phyloP scores from a whole-genome alignment of 768 basidiomycete genomes.

The Lactarius akahatsu region DNA sequence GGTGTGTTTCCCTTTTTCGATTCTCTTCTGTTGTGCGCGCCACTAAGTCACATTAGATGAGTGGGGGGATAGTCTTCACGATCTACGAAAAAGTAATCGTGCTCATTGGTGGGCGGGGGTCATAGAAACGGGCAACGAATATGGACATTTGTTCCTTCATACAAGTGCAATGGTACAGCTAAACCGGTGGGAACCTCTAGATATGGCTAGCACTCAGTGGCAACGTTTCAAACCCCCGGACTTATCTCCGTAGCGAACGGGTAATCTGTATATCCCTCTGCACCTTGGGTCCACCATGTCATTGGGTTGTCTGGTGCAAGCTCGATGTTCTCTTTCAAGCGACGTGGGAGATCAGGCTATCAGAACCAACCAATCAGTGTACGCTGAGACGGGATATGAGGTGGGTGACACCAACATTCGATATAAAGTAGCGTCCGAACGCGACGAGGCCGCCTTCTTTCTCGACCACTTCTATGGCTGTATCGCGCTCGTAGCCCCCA shows the following conservation, averaged over 20 bases:
- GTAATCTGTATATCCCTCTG: constrained; percentile 30
- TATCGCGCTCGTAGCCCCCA: constrained; percentile 31
- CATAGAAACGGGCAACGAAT: constrained; percentile 10
- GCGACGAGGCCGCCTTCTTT: constrained; percentile 22
- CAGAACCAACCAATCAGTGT: neutral
- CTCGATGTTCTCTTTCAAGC: constrained; percentile 9
- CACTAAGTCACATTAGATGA: constrained; percentile 54
- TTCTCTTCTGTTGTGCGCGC: neutral
- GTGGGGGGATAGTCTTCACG: constrained; percentile 91
- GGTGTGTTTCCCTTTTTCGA: constrained; percentile 45
- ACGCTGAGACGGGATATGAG: neutral
- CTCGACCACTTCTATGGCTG: constrained; percentile 26
- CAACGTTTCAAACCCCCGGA: neutral
- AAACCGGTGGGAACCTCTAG: neutral
- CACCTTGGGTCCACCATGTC: constrained; percentile 3
- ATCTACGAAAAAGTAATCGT: constrained; percentile 83
- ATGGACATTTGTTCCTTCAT: neutral
- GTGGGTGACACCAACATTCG: constrained; percentile 15
- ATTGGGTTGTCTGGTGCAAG: neutral
- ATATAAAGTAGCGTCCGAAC: constrained; percentile 22
- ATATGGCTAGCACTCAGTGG: neutral
- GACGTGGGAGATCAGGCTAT: constrained; percentile 29
- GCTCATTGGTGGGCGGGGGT: constrained; percentile 40
- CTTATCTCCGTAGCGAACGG: constrained; percentile 17
- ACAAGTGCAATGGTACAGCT: neutral